phyloP scores from a whole-genome alignment of 768 basidiomycete species.

The Mycena latifolia region DNA sequence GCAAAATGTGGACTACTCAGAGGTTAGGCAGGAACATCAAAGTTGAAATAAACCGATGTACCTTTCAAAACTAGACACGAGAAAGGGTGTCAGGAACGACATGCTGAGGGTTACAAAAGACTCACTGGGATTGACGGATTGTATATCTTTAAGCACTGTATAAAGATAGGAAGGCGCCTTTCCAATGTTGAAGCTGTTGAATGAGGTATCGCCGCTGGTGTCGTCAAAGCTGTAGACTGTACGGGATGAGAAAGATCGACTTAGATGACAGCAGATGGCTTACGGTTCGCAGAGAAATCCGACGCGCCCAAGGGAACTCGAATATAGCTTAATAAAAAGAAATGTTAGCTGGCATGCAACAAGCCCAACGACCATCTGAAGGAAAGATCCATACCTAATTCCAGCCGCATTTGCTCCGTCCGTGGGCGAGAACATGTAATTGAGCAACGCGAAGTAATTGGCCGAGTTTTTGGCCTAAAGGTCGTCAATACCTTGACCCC shows the following conservation, averaged over 20 bases:
- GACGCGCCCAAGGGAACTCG: slow-evolving; percentile 80
- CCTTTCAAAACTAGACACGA: slow-evolving; percentile 37
- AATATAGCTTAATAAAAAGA: slow-evolving; percentile 16
- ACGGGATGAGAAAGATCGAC: neutral
- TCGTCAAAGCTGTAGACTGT: slow-evolving; percentile 77
- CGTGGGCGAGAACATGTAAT: slow-evolving; percentile 70
- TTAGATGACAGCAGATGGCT: slow-evolving; percentile 25
- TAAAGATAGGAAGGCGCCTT: slow-evolving; percentile 73
- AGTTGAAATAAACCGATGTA: slow-evolving; percentile 30
- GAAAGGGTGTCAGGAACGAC: neutral
- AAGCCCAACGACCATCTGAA: neutral
- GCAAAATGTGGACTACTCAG: slow-evolving; percentile 64
- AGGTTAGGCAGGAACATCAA: slow-evolving; percentile 16
- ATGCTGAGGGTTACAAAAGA: neutral
- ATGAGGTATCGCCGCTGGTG: slow-evolving; percentile 68
- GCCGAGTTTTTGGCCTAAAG: slow-evolving; percentile 61
- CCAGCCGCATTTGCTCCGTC: slow-evolving; percentile 75
- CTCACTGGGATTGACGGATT: slow-evolving; percentile 57
- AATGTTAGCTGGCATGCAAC: neutral
- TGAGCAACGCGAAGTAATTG: slow-evolving; percentile 71
- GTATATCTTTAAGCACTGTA: slow-evolving; percentile 73
- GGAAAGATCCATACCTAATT: slow-evolving; percentile 62
- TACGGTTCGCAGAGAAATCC: slow-evolving; percentile 75
- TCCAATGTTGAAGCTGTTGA: slow-evolving; percentile 68
- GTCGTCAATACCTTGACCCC: neutral